These are phyloP conservation scores for Citrus mangshanensis DNA, from an alignment of 345 rosid genomes.

Conservation along the genomic window DNA sequence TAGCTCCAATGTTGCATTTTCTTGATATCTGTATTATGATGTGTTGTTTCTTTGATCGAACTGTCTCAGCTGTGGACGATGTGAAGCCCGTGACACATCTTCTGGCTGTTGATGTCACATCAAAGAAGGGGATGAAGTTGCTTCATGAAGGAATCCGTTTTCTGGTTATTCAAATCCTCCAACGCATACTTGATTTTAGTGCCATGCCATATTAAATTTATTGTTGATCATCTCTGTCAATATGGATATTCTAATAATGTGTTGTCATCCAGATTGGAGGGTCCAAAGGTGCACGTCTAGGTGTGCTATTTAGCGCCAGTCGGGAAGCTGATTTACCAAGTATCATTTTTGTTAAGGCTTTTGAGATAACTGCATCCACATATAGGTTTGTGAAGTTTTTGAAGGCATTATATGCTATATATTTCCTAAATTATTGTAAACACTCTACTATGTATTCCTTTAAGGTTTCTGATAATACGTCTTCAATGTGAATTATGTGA, in stretches of 20 bases:
- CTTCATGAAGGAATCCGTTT: slow-evolving; percentile 82
- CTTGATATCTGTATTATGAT: slow-evolving; percentile 15
- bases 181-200: slow-evolving; percentile 4
- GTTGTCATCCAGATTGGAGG: slow-evolving; percentile 61
- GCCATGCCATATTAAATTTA: not conserved
- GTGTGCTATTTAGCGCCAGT: slow-evolving; percentile 64
- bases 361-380: slow-evolving; percentile 62
- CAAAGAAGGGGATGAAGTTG: slow-evolving; percentile 74
- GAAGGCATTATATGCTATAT: not conserved
- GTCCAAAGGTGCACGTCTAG: slow-evolving; percentile 78
- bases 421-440: not conserved
- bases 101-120: slow-evolving; percentile 74
- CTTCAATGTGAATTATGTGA: slow-evolving; percentile 3
- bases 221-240: slow-evolving; percentile 9
- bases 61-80: slow-evolving; percentile 68
- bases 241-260: slow-evolving; percentile 28
- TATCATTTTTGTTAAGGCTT: slow-evolving; percentile 65
- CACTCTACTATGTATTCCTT: slow-evolving; percentile 3
- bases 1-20: slow-evolving; percentile 14
- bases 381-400: slow-evolving; percentile 59
- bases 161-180: slow-evolving; percentile 48
- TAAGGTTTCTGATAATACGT: not conserved
- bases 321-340: slow-evolving; percentile 45
- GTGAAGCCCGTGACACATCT: slow-evolving; percentile 96
- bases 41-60: slow-evolving; percentile 18